These are phyloP conservation scores for Trapa bicornis DNA, from an alignment of 345 rosid species.

Conservation along the genomic window DNA sequence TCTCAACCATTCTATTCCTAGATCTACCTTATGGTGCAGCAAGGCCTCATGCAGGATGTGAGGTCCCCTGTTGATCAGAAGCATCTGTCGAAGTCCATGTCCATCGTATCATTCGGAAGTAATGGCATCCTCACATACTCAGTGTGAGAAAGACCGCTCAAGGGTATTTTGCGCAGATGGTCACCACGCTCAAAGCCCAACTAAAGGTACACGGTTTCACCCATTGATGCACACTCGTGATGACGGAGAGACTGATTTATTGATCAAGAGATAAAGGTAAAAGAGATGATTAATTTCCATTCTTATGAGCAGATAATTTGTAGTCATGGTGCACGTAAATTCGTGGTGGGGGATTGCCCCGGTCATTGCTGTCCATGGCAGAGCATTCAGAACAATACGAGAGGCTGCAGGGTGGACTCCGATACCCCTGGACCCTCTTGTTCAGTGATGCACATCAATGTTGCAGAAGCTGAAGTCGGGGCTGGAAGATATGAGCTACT, in stretches of 20 bases:
- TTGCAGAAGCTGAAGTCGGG: constrained; percentile 25
- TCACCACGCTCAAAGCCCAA: constrained; percentile 30
- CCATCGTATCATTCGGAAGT: constrained; percentile 40
- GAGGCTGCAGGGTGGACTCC: constrained; percentile 29
- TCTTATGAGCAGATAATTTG: constrained; percentile 28
- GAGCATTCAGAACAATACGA: constrained; percentile 25
- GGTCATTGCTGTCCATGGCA: constrained; percentile 34
- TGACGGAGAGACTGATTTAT: no score
- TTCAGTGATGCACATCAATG: constrained; percentile 32
- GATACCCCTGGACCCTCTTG: constrained; percentile 24
- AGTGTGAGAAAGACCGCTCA: constrained; percentile 23
- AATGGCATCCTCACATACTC: constrained; percentile 51
- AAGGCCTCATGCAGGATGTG: constrained; percentile 15
- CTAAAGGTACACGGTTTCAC: constrained; percentile 35
- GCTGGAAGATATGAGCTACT: constrained; percentile 30
- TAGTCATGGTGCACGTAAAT: constrained; percentile 35
- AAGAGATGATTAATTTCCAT: no score
- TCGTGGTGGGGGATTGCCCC: constrained; percentile 30
- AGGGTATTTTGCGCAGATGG: constrained; percentile 32
- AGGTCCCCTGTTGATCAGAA: constrained; percentile 22
- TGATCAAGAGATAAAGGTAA: no score
- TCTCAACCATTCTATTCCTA: not conserved
- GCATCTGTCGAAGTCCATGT: constrained; percentile 40
- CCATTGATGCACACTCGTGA: not conserved
- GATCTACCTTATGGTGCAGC: constrained; percentile 22